These are phyloP conservation scores for Auricularia sp. DNA, from an alignment of 768 basidiomycete species.

Conservation along the genomic window DNA sequence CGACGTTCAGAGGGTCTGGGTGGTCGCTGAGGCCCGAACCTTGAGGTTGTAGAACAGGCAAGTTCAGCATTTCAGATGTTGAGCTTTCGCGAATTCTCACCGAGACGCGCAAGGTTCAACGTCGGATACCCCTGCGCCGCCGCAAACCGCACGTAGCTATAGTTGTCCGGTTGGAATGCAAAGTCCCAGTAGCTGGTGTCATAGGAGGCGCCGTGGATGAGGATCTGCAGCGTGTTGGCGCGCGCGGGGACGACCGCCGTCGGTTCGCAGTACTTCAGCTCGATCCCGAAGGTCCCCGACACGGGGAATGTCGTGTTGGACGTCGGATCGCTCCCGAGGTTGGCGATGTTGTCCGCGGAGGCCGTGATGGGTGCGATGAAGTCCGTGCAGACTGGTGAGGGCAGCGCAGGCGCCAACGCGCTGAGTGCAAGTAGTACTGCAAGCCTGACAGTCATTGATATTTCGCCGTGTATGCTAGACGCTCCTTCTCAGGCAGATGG, in stretches of 20 bases:
- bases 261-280: not conserved
- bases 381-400: not conserved
- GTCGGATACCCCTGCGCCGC: not conserved
- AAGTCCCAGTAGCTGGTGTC: slow-evolving; percentile 6
- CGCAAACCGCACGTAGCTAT: not conserved
- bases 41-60: not conserved
- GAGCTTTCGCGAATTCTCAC: not conserved
- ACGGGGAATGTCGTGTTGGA: not conserved
- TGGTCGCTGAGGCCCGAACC: not conserved
- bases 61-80: not conserved
- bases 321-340: not conserved
- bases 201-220: not conserved
- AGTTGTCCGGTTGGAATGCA: slow-evolving; percentile 4
- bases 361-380: not conserved
- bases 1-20: not conserved
- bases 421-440: not conserved
- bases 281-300: not conserved
- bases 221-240: not conserved
- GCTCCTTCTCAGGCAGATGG: too few species aligned
- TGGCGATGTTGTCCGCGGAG: not conserved
- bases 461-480: too few species aligned
- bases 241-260: not conserved
- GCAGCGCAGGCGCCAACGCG: not conserved
- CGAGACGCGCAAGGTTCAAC: not conserved
- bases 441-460: too few species aligned